These are phyloP conservation scores for Cercophora scortea DNA, from an alignment of 495 filamentous ascomycete species.

Conservation along the genomic window DNA sequence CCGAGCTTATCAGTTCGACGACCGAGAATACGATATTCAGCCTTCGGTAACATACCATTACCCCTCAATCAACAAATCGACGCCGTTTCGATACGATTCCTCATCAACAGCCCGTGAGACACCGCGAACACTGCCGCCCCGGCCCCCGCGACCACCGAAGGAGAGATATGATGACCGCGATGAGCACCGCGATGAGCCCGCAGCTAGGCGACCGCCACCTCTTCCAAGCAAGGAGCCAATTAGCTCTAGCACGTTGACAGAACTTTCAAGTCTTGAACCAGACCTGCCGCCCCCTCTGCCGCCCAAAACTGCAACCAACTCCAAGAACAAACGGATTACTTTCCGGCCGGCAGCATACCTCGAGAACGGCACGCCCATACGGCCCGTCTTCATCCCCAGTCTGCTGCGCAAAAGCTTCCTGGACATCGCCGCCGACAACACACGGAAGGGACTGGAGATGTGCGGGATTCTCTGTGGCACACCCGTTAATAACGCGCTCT, in stretches of 20 bases:
- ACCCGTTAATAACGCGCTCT: constrained; percentile 83
- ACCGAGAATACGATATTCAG: neutral
- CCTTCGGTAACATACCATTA: constrained; percentile 32
- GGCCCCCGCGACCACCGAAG: constrained; percentile 6
- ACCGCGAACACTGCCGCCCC: constrained; percentile 22
- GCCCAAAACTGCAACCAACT: constrained; percentile 26
- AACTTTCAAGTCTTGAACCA: neutral
- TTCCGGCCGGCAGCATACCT: constrained; percentile 83
- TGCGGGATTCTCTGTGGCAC: constrained; percentile 92
- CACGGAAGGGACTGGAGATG: constrained; percentile 75
- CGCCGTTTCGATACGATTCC: constrained; percentile 33
- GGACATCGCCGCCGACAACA: constrained; percentile 63
- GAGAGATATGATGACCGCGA: neutral
- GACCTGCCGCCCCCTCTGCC: constrained; percentile 25
- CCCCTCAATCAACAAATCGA: constrained; percentile 39
- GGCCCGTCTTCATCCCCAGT: constrained; percentile 78
- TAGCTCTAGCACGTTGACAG: neutral
- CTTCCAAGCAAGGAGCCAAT: constrained; percentile 20
- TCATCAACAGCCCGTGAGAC: constrained; percentile 5
- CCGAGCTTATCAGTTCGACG: neutral
- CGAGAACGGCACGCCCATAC: constrained; percentile 78
- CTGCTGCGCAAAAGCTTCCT: constrained; percentile 68
- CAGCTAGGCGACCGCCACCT: neutral
- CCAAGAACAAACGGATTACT: constrained; percentile 34
- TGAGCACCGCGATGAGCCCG: neutral